Conservation (phyloP, 192 early-diverging fungal species). For the Coemansia furcata region DNA sequence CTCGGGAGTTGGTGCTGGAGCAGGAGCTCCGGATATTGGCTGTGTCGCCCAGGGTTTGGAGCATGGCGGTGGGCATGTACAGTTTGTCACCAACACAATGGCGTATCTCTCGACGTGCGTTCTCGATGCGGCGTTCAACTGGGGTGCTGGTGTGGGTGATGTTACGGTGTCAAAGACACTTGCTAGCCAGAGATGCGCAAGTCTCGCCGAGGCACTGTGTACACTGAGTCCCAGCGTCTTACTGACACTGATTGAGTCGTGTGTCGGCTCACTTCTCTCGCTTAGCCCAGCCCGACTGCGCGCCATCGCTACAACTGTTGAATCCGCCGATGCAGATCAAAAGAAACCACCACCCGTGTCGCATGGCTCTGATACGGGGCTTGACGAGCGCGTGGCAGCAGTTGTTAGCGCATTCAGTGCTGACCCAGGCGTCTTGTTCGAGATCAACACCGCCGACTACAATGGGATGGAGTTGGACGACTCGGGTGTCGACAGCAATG, state of each 20-base stretch:
- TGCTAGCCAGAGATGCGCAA: slow-evolving; percentile 4
- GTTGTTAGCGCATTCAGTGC: slow-evolving; percentile 6
- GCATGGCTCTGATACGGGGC: neutral
- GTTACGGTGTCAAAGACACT: no score
- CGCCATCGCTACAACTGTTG: neutral
- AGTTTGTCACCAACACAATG: slow-evolving; percentile 45
- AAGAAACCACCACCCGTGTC: neutral
- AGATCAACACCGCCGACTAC: neutral
- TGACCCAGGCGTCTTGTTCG: slow-evolving; percentile 9
- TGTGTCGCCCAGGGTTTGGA: neutral
- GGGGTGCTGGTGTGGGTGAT: neutral
- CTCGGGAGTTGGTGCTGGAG: neutral
- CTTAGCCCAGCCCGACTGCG: slow-evolving; percentile 11
- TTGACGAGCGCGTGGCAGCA: slow-evolving; percentile 10
- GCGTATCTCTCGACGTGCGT: slow-evolving; percentile 33
- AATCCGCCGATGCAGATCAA: neutral
- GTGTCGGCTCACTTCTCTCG: slow-evolving; percentile 10
- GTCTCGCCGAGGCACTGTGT: slow-evolving; percentile 24
- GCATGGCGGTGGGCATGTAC: slow-evolving; percentile 20
- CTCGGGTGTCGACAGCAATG: neutral
- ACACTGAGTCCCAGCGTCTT: slow-evolving; percentile 28
- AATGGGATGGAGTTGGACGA: neutral
- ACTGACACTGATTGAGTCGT: slow-evolving; percentile 17
- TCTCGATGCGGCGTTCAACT: slow-evolving; percentile 15
- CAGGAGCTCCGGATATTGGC: slow-evolving; percentile 3